Base-by-base conservation (phyloP, 1,284 basidiomycete species). In the Phenoliferia sp. region DNA sequence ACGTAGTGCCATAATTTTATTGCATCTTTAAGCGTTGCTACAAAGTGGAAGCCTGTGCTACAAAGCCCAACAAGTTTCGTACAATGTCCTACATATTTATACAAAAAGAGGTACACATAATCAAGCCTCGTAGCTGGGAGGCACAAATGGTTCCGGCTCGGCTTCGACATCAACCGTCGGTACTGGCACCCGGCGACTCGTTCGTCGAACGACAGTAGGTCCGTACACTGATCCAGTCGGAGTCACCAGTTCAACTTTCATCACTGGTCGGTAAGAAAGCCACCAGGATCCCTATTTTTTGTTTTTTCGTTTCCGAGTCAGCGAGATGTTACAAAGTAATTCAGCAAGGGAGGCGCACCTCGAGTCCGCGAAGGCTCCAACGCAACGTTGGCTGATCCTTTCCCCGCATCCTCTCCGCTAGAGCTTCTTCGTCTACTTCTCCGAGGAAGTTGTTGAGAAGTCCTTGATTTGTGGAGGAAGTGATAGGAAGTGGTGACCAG, bases 401-500 rank as follows among this genome's bases (percentile, higher is more conserved):
- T 3, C 36, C 32, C 26, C 39, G 26, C 48, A 59, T 31, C 31
- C 66, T 59, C 32, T 36, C 44, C 2, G 55, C 62, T 19, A 44
- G 55, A n/a, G 32, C 55, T n/a, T 56, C 55, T 1, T 17, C 29
- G 29, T 64, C 62, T 6, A n/a, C 33, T 44, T 64, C 29, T 2
- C 62, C 62, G 19, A 72, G 61, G 55, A 68, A 72, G 54, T 72
- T 73, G 22, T 66, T 54, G 65, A 73, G 64, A 12, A 73, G 44
- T 2, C 61, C 61, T 12, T 59, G 50, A 39, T 73, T 73, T 2
- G 71, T 71, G 6, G 65, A 66, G 12, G 69, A 64, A 12, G 71
- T 69, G 28, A 62, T 66, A 31, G 71, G 65, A 17, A 73, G 62
- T 7, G 71, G 71, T 1, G 69, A 71, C 71, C 71, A 73, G 62